Base-by-base conservation (phyloP, 2,329 filamentous ascomycete genomes). In the Cytospora schulzeri region DNA sequence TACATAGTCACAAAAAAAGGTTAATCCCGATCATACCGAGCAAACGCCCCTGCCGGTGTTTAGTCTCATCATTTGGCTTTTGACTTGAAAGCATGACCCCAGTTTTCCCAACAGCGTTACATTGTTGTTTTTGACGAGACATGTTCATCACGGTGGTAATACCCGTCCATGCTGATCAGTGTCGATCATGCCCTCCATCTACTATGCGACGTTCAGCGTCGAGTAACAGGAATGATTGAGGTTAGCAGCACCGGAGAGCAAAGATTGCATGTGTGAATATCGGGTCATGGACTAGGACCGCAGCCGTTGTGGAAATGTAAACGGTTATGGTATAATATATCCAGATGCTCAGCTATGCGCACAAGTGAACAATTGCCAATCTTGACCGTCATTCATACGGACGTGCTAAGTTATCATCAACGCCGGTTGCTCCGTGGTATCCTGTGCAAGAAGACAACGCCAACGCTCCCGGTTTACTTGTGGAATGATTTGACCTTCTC, bases 401-500 rank as follows among this genome's bases (percentile, higher is more conserved):
- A 29, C 51, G 51, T n/a, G 29, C 22, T 29, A 56, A 56, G 19
- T 41, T 15, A 45, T 55, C 41, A 54, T 19, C 24, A 50, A 45
- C 55, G 55, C 48, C 55, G 17, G 45, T 41, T 54, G 26, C 29
- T 55, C 58, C 50, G 33, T 60, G 58, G 29, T 45, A 54, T 7
- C 51, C 14, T 8, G 28, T 33, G 35, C 19, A n/a, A 45, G 55
- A 7, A 29, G 26, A 48, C 28, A 14, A 35, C 60, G 12, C 50
- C 54, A 56, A 29, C 60, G 15, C 33, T 11, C 29, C 52, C 52
- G 52, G 38, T 62, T 72, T 74, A 77, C 78, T 90, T 89, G 81
- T 95, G 90, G 73, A 90, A 89, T 67, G 87, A 81, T 78, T 97
- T 96, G 70, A 98, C 92, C 84, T 96, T 97, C 81, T 97, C 92